Evolutionary conservation across 2,329 filamentous ascomycete species (phyloP).

Genomic region (Phialemonium atrogriseum): DNA sequence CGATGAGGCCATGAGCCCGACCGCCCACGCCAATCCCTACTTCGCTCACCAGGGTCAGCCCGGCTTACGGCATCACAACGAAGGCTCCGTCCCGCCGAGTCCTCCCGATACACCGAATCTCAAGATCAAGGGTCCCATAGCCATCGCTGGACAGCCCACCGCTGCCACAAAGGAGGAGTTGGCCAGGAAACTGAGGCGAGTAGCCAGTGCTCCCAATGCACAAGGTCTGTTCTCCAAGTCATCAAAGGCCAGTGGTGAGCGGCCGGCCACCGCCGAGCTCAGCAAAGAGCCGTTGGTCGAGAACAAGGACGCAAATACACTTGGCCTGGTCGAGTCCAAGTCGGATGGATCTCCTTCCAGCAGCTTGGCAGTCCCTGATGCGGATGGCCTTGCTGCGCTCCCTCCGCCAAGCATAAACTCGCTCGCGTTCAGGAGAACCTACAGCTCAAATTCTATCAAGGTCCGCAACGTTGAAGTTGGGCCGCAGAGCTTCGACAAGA

Average conservation of each 20-base stretch:
- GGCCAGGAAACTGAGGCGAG: conserved; percentile 82
- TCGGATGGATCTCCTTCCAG: conserved; percentile 27
- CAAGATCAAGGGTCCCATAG: conserved; percentile 60
- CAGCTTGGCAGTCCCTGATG: conserved; percentile 31
- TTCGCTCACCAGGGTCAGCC: conserved; percentile 95
- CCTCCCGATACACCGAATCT: conserved; percentile 83
- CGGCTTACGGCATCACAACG: conserved; percentile 87
- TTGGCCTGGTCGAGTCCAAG: conserved; percentile 39
- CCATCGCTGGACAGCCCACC: conserved; percentile 59
- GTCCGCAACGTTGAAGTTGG: conserved; percentile 94
- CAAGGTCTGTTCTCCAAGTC: conserved; percentile 72
- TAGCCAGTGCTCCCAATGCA: conserved; percentile 93
- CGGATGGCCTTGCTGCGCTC: conserved; percentile 51
- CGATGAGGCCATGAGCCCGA: conserved; percentile 84
- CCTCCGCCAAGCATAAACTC: conserved; percentile 60
- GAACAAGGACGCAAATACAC: conserved; percentile 39
- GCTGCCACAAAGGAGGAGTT: conserved; percentile 86
- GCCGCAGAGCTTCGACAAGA: conserved; percentile 96
- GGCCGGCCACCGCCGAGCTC: conserved; percentile 78
- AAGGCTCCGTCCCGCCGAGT: conserved; percentile 84
- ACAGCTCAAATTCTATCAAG: conserved; percentile 99
- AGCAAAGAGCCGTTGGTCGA: conserved; percentile 70
- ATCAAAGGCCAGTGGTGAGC: conserved; percentile 49
- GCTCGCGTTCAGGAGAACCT: conserved; percentile 82
- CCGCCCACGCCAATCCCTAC: conserved; percentile 91